Base-by-base conservation (phyloP, 2,329 filamentous ascomycete species). In the Juglanconis oblonga region DNA sequence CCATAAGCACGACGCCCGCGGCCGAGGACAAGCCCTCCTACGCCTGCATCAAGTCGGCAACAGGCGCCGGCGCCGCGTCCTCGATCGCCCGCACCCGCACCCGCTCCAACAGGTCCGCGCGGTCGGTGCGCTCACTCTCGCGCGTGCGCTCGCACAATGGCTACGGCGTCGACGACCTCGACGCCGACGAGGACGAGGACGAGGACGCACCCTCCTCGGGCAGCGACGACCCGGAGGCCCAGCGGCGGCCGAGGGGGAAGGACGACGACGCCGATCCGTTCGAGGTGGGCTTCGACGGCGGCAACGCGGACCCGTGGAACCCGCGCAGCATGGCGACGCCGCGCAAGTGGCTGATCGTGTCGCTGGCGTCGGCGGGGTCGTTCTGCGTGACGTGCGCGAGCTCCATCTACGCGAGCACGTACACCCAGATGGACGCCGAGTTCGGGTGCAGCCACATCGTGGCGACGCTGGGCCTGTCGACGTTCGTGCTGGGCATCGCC, bases 321-420 rank as follows among this genome's bases (percentile, higher is more conserved):
- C 93, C 93, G 0, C 85, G 88, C 61, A 91, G 84, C 71, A 86
- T 91, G 77, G 76, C 74, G 14, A 80, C 73, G 17, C 70, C 74
- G n/a, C 83, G 85, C 63, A 93, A 93, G 70, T 97, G 94, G 94
- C 59, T 86, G 35, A 88, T 97, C 63, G 87, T 93, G 1, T 66
- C 86, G 40, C 88, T 97, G 59, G 81, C 92, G n/a, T 87, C 87
- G 9, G 71, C 82, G 58, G 89, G 88, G 7, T 90, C 90, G 51
- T 79, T 95, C 61, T 94, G 91, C 73, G 92, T 97, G 89, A 96
- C 92, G 8, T 92, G 88, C 70, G 86, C 90, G 1, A 93, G 89
- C 52, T 95, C 92, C n/a, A 86, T 96, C 67, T 97, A 97, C 74
- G 94, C 92, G 0, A 85, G 86, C 11, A 95, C 90, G 0, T 97